phyloP scores from a whole-genome alignment of 257 asterid genomes.

The Solanum raphanifolium region DNA sequence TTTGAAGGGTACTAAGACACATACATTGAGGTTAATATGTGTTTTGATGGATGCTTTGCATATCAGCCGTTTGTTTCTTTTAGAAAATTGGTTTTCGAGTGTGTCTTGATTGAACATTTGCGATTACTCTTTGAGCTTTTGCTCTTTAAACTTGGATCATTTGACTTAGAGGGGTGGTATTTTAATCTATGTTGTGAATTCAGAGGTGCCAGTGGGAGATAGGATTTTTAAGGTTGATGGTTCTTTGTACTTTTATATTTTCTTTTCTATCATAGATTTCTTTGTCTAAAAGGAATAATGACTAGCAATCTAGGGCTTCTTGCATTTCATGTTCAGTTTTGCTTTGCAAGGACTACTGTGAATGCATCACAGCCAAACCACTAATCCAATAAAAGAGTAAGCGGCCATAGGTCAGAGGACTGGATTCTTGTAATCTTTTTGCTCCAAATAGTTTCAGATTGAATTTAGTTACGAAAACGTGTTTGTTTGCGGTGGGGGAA shows the following conservation, averaged over 20 bases:
- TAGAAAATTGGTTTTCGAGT: not conserved
- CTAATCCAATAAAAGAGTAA: not conserved
- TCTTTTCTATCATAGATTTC: not conserved
- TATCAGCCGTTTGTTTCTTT: not conserved
- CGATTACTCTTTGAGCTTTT: not conserved
- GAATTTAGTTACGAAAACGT: not conserved
- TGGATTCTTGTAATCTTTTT: not conserved
- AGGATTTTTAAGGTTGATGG: not conserved
- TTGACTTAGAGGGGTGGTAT: not conserved
- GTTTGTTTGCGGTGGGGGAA: not conserved
- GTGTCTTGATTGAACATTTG: not conserved
- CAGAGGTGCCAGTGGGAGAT: not conserved
- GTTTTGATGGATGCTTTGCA: not conserved
- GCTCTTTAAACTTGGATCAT: not conserved
- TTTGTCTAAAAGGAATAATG: not conserved
- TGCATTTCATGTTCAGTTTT: not conserved
- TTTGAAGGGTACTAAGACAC: not conserved
- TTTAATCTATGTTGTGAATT: not conserved
- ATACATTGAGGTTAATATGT: not conserved
- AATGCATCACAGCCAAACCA: not conserved
- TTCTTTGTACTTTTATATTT: not conserved
- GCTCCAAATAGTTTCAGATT: not conserved
- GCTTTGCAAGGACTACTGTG: not conserved
- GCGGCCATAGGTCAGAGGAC: not conserved
- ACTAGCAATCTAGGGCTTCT: not conserved